Base-by-base conservation (phyloP, 176 grass and related monocot genomes). In the Musa beccarii region DNA sequence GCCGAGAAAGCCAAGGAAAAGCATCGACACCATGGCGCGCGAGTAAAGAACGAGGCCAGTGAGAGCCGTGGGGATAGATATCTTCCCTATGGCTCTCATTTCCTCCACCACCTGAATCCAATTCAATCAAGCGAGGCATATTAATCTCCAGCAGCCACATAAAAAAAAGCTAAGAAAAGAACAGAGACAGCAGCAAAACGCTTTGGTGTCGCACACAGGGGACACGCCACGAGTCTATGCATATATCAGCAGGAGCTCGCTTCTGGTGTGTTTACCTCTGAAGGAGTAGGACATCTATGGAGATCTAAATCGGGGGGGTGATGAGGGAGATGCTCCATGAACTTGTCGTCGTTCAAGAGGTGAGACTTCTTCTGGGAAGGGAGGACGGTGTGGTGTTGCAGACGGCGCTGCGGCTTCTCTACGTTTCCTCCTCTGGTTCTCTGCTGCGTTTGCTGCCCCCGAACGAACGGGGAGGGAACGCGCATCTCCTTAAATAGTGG, bases 41-140 rank as follows among this genome's bases (percentile, higher is more conserved):
- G 95, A 99, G 81, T 99, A 92, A 73, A 99, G 89, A 17, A 99
- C 91, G 0, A 99, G 83, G 6, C 95, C 91, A 2, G 95, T 99
- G 16, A 99, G 75, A 22, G 91, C 86, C 50, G 87, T 90, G 10
- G 95, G 95, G 52, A 88, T 78, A 13, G 95, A 99, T 78, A 99
- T 69, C 59, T 80, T 81, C 55, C 88, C 96, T 59, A 99, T 95
- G 43, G 88, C 86, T 59, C 76, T 51, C 74, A 88, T 86, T 80
- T 95, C 96, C 84, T 81, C 85, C 53, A 75, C 81, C 73, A 95
- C 82, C 95, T 99, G 87, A 72, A 79, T 74, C 9, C 43, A 49
- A 81, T 74, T 84, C 68, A 74, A 79, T 76, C 80, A 74, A 84
- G 68, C 50, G 51, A 57, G 19, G 25, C 25, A 71, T 17, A 71